A percentile compares a stretch with the other conserved stretches of the same genome.
phyloP scores from a whole-genome alignment of 23 red algal genomes.

The Gracilaria vermiculophylla region DNA sequence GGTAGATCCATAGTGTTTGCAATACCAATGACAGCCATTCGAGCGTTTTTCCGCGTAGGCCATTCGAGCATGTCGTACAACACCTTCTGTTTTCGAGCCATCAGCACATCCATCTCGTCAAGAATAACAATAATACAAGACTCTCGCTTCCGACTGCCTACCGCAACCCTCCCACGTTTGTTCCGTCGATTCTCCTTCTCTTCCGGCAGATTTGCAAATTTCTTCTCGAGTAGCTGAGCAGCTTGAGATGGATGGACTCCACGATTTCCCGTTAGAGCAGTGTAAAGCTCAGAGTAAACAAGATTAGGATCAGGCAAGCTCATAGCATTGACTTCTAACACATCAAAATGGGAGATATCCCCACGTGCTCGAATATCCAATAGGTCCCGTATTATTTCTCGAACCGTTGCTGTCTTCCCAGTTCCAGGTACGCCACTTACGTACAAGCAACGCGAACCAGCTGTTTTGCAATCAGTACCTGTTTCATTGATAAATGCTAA shows the following conservation, averaged over 20 bases:
- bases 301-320: slow-evolving; percentile 71
- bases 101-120: slow-evolving; percentile 96
- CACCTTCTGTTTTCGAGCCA: slow-evolving; percentile 69
- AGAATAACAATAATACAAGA: slow-evolving; percentile 75
- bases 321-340: slow-evolving; percentile 96
- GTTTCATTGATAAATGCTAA: background rate
- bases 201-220: slow-evolving; percentile 50
- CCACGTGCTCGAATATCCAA: background rate
- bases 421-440: slow-evolving; percentile 96
- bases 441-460: slow-evolving; percentile 72
- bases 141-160: background rate
- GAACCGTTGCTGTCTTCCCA: slow-evolving; percentile 95
- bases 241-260: slow-evolving; percentile 24
- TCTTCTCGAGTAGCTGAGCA: slow-evolving; percentile 27
- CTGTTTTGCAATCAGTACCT: background rate
- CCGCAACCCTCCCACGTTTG: background rate
- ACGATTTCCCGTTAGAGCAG: slow-evolving; percentile 21
- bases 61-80: slow-evolving; percentile 97
- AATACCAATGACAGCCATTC: slow-evolving; percentile 89
- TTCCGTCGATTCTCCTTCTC: background rate
- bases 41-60: slow-evolving; percentile 60
- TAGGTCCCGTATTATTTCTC: slow-evolving; percentile 68
- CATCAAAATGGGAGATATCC: slow-evolving; percentile 47
- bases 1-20: slow-evolving; percentile 98
- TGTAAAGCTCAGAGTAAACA: slow-evolving; percentile 75